Evolutionary conservation across 1,284 basidiomycete species (phyloP).

Genomic region (Paramarasmius palmivorus): DNA sequence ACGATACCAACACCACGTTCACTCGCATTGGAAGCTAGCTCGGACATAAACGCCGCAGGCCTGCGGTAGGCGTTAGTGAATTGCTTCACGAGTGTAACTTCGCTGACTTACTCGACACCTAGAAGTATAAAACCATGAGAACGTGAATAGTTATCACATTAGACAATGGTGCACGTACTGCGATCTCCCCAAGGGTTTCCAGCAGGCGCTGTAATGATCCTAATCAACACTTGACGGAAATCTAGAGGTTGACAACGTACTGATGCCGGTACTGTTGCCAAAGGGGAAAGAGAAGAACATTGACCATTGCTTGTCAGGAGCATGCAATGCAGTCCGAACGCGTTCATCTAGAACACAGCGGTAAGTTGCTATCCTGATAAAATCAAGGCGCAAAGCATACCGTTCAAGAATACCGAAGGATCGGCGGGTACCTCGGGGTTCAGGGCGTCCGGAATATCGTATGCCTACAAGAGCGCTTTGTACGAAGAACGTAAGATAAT

Average conservation of each 20-base stretch:
- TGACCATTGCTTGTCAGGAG: conserved; percentile 14
- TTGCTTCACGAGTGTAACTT: no score
- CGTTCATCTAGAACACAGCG: conserved; percentile 10
- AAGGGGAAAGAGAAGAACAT: conserved; percentile 2
- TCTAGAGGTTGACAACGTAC: background rate
- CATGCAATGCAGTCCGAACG: conserved; percentile 18
- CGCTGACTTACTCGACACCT: conserved; percentile 29
- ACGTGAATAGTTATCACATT: conserved; percentile 8
- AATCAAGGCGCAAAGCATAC: conserved; percentile 34
- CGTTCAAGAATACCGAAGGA: conserved; percentile 59
- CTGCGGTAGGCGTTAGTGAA: no score
- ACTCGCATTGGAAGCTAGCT: conserved; percentile 45
- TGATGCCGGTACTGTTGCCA: background rate
- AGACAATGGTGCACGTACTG: conserved; percentile 5
- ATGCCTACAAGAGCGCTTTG: conserved; percentile 33
- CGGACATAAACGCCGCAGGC: conserved; percentile 46
- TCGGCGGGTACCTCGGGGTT: conserved; percentile 46
- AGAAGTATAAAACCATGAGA: conserved; percentile 17
- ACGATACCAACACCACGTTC: conserved; percentile 36
- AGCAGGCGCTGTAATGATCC: background rate
- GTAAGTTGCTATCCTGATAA: no score
- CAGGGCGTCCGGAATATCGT: conserved; percentile 56
- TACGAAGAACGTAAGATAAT: no score
- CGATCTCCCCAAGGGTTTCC: conserved; percentile 7
- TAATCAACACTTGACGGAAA: no score